Base-by-base conservation (phyloP, 495 filamentous ascomycete species). In the Ramalina intermedia region DNA sequence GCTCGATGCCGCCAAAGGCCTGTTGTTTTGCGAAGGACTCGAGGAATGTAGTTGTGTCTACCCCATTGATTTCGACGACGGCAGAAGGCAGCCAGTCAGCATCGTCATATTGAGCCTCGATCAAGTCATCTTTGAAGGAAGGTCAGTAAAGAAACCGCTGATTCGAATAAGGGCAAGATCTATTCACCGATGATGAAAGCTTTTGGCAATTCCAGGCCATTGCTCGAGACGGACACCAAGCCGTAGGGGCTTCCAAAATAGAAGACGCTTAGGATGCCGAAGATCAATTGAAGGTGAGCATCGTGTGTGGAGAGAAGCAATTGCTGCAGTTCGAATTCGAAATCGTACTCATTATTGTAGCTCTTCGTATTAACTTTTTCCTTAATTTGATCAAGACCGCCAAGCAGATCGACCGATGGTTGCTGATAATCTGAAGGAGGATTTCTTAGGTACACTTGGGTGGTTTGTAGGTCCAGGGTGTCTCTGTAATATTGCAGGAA, bases 401-500 rank as follows among this genome's bases (percentile, higher is more conserved):
- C 63, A 6, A 70, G 6, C 4, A 80, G 57, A 55, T 81, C 77
- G 9, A 73, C 57, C 2, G 66, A 50, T 3, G 72, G 75, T 54
- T 76, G 72, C 33, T 71, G 66, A 57, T 80, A 81, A 14, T 65
- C 68, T 14, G 63, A 47, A 1, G 76, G 75, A 9, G 78, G 78
- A 29, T 69, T 64, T 58, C 73, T 76, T 8, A 79, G 62, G 56
- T 74, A 73, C 17, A 67, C 65, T 16, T 76, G 43, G 0, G 75
- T 79, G 26, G 64, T 72, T 49, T 80, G 76, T 43, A 78, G 79
- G 55, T 79, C 67, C 1, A 80, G 53, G 3, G 69, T 72, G 38
- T 76, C 69, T 48, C 70, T 72, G 44, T 69, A 74, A 55, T 80
- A 76, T 20, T 61, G 55, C 16, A 80, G 27, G 52, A 80, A 78